phyloP scores from a whole-genome alignment of 139 green algal genomes.

The Mesotaenium endlicherianum region DNA sequence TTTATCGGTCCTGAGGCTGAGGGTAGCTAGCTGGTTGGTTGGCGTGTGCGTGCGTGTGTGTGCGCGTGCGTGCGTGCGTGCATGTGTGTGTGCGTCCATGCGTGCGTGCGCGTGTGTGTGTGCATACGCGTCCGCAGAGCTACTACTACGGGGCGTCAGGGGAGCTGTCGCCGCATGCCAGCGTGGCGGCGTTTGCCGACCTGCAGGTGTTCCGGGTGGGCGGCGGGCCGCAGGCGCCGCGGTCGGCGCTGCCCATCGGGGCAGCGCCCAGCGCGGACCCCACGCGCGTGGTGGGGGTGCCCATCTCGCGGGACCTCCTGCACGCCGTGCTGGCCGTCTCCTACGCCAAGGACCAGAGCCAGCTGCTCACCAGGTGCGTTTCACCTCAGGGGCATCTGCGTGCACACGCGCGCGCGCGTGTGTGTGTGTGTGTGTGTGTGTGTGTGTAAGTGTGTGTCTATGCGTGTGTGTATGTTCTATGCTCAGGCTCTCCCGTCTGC shows the following conservation, averaged over 20 bases:
- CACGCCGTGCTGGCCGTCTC: slow-evolving; percentile 84
- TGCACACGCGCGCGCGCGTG: background rate
- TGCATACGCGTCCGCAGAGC: too few species aligned
- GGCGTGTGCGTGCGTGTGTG: too few species aligned
- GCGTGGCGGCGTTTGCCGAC: slow-evolving; percentile 54
- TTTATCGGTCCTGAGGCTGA: too few species aligned
- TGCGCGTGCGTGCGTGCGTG: background rate
- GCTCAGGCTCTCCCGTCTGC: background rate
- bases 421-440: background rate
- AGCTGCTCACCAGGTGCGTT: slow-evolving; percentile 40
- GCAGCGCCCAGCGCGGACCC: slow-evolving; percentile 62
- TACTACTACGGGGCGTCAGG: slow-evolving; percentile 85
- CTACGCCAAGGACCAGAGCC: slow-evolving; percentile 62
- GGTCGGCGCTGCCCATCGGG: slow-evolving; percentile 76
- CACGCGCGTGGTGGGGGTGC: slow-evolving; percentile 52
- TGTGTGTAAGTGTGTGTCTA: background rate
- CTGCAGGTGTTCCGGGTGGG: slow-evolving; percentile 76
- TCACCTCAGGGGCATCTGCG: too few species aligned
- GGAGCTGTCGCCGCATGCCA: slow-evolving; percentile 65
- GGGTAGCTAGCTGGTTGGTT: too few species aligned
- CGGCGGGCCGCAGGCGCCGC: slow-evolving; percentile 55
- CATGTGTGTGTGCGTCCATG: background rate
- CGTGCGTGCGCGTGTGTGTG: slow-evolving; percentile 51
- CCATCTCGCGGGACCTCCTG: slow-evolving; percentile 54
- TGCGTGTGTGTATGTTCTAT: background rate